Percentiles rank a stretch among this genome's conserved stretches.
Evolutionary conservation across 805 yeast genomes (phyloP).

Genomic region (Scheffersomyces spartinae): DNA sequence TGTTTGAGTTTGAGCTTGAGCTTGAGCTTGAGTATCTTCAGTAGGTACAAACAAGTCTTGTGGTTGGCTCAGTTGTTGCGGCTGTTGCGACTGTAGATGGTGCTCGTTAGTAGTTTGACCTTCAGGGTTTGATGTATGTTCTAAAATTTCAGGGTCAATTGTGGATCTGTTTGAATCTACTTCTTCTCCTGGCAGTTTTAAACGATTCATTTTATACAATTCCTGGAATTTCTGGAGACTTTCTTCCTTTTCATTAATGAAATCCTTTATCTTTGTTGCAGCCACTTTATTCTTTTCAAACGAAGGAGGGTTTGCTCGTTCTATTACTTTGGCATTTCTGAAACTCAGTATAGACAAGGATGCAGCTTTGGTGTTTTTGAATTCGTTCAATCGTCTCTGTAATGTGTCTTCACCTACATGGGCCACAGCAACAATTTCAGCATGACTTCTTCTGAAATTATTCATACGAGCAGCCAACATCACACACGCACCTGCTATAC

Average conservation of each 20-base stretch:
- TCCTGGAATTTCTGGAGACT: background rate
- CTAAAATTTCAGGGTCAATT: no score
- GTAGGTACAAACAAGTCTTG: no score
- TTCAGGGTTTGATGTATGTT: no score
- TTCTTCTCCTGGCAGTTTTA: constrained; percentile 4
- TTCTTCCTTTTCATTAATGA: constrained; percentile 6
- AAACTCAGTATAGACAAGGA: constrained; percentile 62
- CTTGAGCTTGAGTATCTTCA: no score
- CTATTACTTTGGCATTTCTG: constrained; percentile 35
- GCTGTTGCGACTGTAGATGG: no score
- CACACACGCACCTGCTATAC: constrained; percentile 95
- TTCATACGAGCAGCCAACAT: constrained; percentile 94
- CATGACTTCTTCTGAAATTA: constrained; percentile 80
- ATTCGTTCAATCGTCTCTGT: constrained; percentile 83
- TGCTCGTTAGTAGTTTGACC: no score
- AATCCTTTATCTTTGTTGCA: no score
- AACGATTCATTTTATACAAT: constrained; percentile 1
- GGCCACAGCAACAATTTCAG: constrained; percentile 90
- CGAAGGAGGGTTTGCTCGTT: constrained; percentile 73
- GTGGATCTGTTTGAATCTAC: no score
- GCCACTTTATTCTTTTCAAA: constrained; percentile 52
- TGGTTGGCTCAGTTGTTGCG: no score
- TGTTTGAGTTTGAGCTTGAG: no score
- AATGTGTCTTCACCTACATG: constrained; percentile 92
- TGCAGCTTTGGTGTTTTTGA: constrained; percentile 67